phyloP scores from a whole-genome alignment of 192 early-diverging fungal species.

The Pecoramyces ruminantium region DNA sequence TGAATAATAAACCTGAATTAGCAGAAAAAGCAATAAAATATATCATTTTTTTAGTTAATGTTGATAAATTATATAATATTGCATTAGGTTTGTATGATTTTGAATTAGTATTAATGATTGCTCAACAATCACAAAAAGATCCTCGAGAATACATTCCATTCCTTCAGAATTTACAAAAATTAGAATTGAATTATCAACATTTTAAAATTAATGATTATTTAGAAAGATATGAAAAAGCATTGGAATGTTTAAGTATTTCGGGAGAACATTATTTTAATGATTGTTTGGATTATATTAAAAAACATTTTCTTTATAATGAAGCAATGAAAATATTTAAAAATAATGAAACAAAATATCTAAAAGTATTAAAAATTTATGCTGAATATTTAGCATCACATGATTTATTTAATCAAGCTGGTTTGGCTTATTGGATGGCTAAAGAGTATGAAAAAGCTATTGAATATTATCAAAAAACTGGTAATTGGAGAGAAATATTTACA shows the following conservation, averaged over 20 bases:
- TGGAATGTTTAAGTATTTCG: slow-evolving; percentile 45
- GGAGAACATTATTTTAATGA: slow-evolving; percentile 36
- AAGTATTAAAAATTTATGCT: slow-evolving; percentile 36
- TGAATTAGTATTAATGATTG: slow-evolving; percentile 77
- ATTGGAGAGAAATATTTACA: slow-evolving; percentile 51
- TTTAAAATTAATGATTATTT: slow-evolving; percentile 82
- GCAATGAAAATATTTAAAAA: slow-evolving; percentile 37
- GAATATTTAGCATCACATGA: slow-evolving; percentile 32
- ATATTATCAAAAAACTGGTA: slow-evolving; percentile 25
- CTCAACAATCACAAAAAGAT: slow-evolving; percentile 94
- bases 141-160: slow-evolving; percentile 88
- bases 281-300: slow-evolving; percentile 35
- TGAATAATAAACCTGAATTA: slow-evolving; percentile 25
- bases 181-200: slow-evolving; percentile 62
- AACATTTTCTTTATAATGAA: slow-evolving; percentile 43
- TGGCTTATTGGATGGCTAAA: slow-evolving; percentile 36
- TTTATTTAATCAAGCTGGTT: slow-evolving; percentile 47
- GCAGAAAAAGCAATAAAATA: slow-evolving; percentile 76
- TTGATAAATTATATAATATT: slow-evolving; percentile 72
- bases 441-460: slow-evolving; percentile 37
- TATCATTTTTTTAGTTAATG: slow-evolving; percentile 79
- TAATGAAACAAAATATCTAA: slow-evolving; percentile 17
- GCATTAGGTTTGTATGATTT: slow-evolving; percentile 92
- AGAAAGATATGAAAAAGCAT: slow-evolving; percentile 25
- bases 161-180: slow-evolving; percentile 55